Evolutionary conservation across 345 rosid species (phyloP).

Genomic region (Dimocarpus longan): DNA sequence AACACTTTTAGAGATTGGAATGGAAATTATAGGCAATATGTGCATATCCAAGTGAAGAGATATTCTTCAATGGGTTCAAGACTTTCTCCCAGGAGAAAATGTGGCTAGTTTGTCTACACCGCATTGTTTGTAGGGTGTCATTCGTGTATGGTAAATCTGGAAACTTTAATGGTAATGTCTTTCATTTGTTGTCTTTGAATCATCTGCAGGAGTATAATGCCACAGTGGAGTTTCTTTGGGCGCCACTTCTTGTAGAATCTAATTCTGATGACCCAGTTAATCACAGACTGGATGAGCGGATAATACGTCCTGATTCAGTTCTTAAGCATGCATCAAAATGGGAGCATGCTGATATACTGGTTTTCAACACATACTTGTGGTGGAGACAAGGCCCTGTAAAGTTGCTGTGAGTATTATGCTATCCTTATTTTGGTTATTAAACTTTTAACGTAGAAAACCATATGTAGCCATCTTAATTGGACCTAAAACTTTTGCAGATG

Average conservation of each 20-base stretch:
- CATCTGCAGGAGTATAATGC: conserved; percentile 84
- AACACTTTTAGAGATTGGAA: neutral
- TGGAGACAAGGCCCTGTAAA: conserved; percentile 98
- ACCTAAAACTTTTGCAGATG: conserved; percentile 55
- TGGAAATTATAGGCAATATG: neutral
- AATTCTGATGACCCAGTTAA: conserved; percentile 98
- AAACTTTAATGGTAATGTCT: neutral
- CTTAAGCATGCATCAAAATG: conserved; percentile 83
- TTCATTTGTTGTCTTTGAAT: conserved; percentile 6
- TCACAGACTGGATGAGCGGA: conserved; percentile 74
- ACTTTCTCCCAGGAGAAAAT: neutral
- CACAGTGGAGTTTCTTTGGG: conserved; percentile 91
- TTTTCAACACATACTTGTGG: conserved; percentile 95
- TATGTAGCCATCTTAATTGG: neutral
- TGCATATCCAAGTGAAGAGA: neutral
- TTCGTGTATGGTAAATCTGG: neutral
- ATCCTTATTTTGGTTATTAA: conserved; percentile 6
- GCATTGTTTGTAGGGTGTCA: neutral
- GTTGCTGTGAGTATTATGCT: conserved; percentile 54
- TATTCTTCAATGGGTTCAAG: neutral
- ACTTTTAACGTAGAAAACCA: neutral
- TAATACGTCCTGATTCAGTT: conserved; percentile 87
- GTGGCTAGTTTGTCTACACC: neutral
- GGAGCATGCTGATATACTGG: conserved; percentile 88
- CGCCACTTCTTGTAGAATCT: conserved; percentile 92